These are phyloP conservation scores for Neoscytalidium dimidiatum DNA, from an alignment of 2,329 filamentous ascomycete species.

Conservation along the genomic window DNA sequence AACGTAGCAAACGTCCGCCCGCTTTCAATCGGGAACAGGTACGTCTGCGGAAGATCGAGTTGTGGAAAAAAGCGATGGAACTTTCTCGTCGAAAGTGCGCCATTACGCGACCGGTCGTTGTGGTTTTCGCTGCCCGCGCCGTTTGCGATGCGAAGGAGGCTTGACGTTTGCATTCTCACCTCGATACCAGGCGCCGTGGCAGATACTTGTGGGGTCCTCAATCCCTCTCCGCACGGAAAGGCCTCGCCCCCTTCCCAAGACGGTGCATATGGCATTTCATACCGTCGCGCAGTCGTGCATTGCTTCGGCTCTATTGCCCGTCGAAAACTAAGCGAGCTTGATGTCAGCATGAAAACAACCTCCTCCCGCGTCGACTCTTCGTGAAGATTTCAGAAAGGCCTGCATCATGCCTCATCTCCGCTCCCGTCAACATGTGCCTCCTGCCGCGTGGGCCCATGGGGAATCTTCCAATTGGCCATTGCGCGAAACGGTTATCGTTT, in stretches of 20 bases:
- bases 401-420: neutral
- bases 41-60: neutral
- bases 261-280: neutral
- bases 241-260: neutral
- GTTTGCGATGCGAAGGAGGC: neutral
- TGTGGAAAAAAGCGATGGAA: neutral
- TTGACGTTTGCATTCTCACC: constrained; percentile 1
- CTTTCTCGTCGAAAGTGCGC: neutral
- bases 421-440: neutral
- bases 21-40: neutral
- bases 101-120: neutral
- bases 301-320: neutral
- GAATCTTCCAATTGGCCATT: neutral
- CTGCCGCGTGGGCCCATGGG: neutral
- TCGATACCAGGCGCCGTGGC: neutral
- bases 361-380: neutral
- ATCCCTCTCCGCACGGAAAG: neutral
- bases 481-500: neutral
- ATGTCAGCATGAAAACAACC: neutral
- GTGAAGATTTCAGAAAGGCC: neutral
- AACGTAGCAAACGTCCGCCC: neutral
- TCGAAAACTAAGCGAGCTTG: neutral
- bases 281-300: neutral
- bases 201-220: neutral
- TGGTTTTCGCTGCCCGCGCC: neutral